A percentile compares a stretch with the other conserved stretches of the same genome.
phyloP scores from a whole-genome alignment of 306 rosid genomes.

The Glycine soja region DNA sequence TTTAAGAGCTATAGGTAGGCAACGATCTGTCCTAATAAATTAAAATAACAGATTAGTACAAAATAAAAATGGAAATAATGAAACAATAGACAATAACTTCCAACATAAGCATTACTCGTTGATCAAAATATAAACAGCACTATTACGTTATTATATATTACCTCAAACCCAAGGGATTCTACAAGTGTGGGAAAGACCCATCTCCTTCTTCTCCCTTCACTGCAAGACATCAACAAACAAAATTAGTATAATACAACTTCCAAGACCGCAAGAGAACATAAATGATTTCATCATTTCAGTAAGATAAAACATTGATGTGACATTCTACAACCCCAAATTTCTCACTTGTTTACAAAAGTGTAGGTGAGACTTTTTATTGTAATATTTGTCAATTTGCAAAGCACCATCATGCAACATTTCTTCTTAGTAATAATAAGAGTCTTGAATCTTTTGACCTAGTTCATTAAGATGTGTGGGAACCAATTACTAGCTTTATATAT shows the following conservation, averaged over 20 bases:
- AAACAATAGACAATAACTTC: not conserved
- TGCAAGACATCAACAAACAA: conserved; percentile 53
- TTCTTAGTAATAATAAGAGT: not conserved
- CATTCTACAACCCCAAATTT: conserved; percentile 23
- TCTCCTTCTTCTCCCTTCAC: conserved; percentile 96
- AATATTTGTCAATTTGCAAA: not conserved
- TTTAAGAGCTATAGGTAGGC: not conserved
- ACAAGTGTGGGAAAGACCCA: conserved; percentile 87
- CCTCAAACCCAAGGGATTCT: conserved; percentile 61
- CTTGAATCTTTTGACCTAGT: not conserved
- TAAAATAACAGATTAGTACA: not conserved
- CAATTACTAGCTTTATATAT: too few species aligned
- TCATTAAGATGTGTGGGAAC: not conserved
- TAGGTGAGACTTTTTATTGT: not conserved
- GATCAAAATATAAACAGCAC: not conserved
- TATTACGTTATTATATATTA: conserved; percentile 44
- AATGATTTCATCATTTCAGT: conserved; percentile 20
- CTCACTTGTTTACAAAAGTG: not conserved
- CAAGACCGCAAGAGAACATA: conserved; percentile 28
- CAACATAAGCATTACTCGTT: not conserved
- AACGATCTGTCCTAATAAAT: not conserved
- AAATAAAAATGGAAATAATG: not conserved
- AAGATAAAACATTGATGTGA: conserved; percentile 32
- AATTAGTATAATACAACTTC: conserved; percentile 44
- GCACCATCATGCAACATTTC: not conserved